Percentiles rank a stretch among this genome's conserved stretches.
Evolutionary conservation across 306 rosid species (phyloP).

Genomic region (Prunus campanulata): DNA sequence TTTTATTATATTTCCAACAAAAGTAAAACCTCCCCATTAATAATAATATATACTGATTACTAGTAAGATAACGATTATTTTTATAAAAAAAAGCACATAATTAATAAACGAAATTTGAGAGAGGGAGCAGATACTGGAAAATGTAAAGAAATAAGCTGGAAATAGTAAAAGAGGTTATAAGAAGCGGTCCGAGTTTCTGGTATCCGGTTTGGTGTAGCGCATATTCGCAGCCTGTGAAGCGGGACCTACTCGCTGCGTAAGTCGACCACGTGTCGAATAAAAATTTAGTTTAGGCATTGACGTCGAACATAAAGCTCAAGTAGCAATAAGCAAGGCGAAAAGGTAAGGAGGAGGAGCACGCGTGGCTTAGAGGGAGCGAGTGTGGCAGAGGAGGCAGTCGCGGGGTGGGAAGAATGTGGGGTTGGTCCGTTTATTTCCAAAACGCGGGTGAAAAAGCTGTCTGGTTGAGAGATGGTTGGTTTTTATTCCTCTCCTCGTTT

Average conservation of each 20-base stretch:
- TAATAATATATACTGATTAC: too few species aligned
- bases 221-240: neutral
- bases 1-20: neutral
- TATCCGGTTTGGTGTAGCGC: neutral
- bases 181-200: constrained; percentile 38
- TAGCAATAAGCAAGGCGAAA: constrained; percentile 8
- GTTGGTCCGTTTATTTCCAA: constrained; percentile 25
- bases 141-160: constrained; percentile 11
- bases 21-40: neutral
- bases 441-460: constrained; percentile 42
- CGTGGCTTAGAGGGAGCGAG: constrained; percentile 21
- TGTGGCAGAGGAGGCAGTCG: rapidly evolving
- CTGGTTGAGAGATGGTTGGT: constrained; percentile 56
- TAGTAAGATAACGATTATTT: neutral
- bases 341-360: constrained; percentile 10
- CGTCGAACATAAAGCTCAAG: constrained; percentile 10
- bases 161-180: constrained; percentile 39
- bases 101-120: neutral
- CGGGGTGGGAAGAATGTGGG: constrained; percentile 4
- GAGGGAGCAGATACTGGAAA: constrained; percentile 11
- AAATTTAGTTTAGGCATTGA: neutral
- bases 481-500: constrained; percentile 77
- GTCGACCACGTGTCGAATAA: constrained; percentile 19
- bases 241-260: neutral
- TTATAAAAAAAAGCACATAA: neutral